Evolutionary conservation across 306 rosid species (phyloP).

Genomic region (Fragaria vesca): DNA sequence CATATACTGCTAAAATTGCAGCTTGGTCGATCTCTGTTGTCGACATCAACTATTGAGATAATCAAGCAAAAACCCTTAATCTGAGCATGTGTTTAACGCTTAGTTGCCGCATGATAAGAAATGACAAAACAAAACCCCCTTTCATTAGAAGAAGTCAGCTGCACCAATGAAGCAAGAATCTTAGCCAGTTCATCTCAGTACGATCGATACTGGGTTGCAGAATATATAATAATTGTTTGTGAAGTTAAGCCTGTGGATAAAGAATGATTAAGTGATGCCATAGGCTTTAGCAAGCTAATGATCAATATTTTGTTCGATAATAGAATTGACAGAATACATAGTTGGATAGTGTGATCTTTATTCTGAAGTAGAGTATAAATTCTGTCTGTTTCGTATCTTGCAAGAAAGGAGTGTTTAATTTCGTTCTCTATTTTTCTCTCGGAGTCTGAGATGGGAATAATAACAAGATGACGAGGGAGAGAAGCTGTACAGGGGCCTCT

Average conservation of each 20-base stretch:
- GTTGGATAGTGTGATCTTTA: background rate
- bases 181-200: background rate
- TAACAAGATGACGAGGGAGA: background rate
- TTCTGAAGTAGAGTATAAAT: background rate
- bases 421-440: background rate
- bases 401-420: too few relatives aligned
- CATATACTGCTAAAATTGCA: background rate
- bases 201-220: background rate
- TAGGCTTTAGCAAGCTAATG: background rate
- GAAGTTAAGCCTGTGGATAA: slow-evolving; percentile 1
- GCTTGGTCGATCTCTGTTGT: background rate
- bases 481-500: slow-evolving; percentile 33
- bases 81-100: background rate
- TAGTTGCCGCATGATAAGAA: background rate
- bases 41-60: background rate
- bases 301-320: slow-evolving; percentile 20
- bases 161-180: background rate
- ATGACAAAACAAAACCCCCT: background rate
- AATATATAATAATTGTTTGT: background rate
- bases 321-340: slow-evolving; percentile 9
- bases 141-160: background rate
- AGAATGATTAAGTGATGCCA: background rate
- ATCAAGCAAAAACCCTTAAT: background rate
- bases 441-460: background rate
- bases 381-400: slow-evolving; percentile 21